Conservation (phyloP, 768 basidiomycete genomes). For the Leccinum arenicola region DNA sequence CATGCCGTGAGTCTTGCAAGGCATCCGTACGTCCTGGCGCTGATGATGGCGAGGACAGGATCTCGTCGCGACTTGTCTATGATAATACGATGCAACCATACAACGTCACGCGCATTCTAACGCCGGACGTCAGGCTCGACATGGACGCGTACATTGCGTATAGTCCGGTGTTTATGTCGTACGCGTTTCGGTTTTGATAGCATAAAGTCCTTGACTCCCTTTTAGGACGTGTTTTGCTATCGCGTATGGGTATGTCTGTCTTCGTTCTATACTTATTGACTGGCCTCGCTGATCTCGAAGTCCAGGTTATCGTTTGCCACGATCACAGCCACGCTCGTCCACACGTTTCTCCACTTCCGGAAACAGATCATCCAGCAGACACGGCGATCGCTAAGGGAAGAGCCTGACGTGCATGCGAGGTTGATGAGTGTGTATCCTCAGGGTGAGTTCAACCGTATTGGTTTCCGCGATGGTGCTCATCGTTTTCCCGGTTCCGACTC, state of each 20-base stretch:
- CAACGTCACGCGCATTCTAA: slow-evolving; percentile 58
- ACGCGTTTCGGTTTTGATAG: slow-evolving; percentile 7
- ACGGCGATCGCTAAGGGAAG: slow-evolving; percentile 67
- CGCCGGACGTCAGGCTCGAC: slow-evolving; percentile 51
- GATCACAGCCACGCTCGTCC: slow-evolving; percentile 45
- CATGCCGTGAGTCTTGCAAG: slow-evolving; percentile 46
- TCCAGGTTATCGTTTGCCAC: slow-evolving; percentile 78
- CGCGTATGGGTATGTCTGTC: slow-evolving; percentile 28
- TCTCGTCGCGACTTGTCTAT: slow-evolving; percentile 60
- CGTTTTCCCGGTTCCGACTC: background rate
- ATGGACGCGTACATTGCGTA: slow-evolving; percentile 50
- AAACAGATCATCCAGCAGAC: slow-evolving; percentile 75
- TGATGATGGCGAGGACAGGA: slow-evolving; percentile 28
- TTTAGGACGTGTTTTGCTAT: slow-evolving; percentile 27
- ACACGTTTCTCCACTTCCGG: slow-evolving; percentile 59
- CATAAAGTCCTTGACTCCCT: background rate
- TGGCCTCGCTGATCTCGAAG: slow-evolving; percentile 37
- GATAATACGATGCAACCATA: slow-evolving; percentile 58
- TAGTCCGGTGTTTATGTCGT: slow-evolving; percentile 59
- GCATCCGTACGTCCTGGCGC: background rate
- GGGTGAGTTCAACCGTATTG: slow-evolving; percentile 13
- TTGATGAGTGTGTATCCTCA: slow-evolving; percentile 72
- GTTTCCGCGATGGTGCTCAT: background rate
- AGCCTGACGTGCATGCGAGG: slow-evolving; percentile 82
- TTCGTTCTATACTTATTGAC: background rate